Conservation (phyloP, 768 basidiomycete species). For the Mycena floridula region DNA sequence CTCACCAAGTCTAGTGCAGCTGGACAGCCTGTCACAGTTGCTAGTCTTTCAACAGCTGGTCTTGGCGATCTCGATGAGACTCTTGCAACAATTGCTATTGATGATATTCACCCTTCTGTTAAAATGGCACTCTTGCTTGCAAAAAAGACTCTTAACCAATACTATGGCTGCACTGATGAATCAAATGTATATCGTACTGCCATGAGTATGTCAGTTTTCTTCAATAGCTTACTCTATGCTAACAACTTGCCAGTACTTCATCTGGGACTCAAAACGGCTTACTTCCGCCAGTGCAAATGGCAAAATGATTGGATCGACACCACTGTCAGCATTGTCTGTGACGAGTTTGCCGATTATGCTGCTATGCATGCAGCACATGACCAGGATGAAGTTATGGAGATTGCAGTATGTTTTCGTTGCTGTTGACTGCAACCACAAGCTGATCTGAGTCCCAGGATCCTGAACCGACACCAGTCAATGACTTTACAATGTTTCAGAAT, state of each 20-base stretch:
- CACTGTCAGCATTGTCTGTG: conserved; percentile 4
- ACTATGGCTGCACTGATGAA: conserved; percentile 14
- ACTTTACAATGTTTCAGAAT: conserved; percentile 3
- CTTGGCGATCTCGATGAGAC: too few species aligned
- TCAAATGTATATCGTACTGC: conserved; percentile 16
- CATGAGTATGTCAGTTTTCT: conserved; percentile 15
- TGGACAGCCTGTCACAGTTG: background rate
- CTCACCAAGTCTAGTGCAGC: conserved; percentile 8
- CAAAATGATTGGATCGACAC: conserved; percentile 11
- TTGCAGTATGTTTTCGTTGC: background rate
- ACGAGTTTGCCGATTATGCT: conserved; percentile 5
- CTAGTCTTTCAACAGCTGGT: too few species aligned
- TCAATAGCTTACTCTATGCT: background rate
- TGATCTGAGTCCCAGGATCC: too few species aligned
- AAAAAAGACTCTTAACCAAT: conserved; percentile 14
- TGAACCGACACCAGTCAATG: too few species aligned
- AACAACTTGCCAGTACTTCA: conserved; percentile 13
- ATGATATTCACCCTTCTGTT: too few species aligned
- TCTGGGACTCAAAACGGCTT: conserved; percentile 15
- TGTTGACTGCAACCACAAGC: background rate
- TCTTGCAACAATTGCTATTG: too few species aligned
- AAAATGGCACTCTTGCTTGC: conserved; percentile 6
- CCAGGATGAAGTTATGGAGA: background rate
- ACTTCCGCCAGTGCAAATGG: conserved; percentile 14
- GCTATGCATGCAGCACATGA: background rate